Percentiles rank a stretch among this genome's conserved stretches.
phyloP scores from a whole-genome alignment of 2,329 filamentous ascomycete species.

The Septoria linicola region DNA sequence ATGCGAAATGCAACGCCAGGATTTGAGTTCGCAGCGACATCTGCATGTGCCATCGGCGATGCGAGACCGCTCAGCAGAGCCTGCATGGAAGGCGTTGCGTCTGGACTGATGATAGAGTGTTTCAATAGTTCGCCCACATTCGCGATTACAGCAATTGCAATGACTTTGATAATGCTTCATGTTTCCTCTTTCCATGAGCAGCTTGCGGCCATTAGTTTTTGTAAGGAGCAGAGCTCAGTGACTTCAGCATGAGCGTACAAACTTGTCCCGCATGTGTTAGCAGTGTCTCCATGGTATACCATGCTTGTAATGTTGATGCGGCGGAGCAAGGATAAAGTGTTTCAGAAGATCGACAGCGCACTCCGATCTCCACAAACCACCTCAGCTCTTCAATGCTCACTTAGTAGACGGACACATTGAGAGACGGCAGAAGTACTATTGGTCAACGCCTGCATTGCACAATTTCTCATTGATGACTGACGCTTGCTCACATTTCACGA shows the following conservation, averaged over 20 bases:
- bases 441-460: background rate
- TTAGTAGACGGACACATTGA: background rate
- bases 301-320: background rate
- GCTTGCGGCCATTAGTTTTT: too few species aligned
- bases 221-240: too few species aligned
- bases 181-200: too few species aligned
- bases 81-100: conserved; percentile 19
- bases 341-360: background rate
- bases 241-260: too few species aligned
- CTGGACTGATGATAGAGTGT: conserved; percentile 22
- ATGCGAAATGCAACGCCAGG: conserved; percentile 11
- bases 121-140: conserved; percentile 19
- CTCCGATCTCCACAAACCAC: background rate
- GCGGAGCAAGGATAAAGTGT: background rate
- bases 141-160: conserved; percentile 12
- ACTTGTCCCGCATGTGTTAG: too few species aligned
- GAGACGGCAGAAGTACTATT: background rate
- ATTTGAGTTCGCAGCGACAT: conserved; percentile 11
- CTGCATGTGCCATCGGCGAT: conserved; percentile 9
- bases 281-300: too few species aligned
- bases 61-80: background rate
- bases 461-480: too few species aligned
- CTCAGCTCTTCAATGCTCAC: background rate
- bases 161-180: background rate
- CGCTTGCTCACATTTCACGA: too few species aligned